phyloP scores from a whole-genome alignment of 495 filamentous ascomycete species.

The Penicillium turbatum region DNA sequence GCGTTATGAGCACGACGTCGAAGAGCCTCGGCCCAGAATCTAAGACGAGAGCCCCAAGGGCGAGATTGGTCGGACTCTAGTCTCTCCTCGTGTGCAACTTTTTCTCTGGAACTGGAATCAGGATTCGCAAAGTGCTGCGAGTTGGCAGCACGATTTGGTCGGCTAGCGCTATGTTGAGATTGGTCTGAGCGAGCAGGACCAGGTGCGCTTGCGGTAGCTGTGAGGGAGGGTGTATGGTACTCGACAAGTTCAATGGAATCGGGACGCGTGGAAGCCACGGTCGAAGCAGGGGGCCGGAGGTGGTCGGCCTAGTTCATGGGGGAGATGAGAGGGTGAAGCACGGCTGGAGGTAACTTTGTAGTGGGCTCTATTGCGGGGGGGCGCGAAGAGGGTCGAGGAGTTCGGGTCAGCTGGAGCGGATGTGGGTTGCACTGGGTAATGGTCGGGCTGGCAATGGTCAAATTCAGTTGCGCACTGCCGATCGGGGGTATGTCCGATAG shows the following conservation, averaged over 20 bases:
- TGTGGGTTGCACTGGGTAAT: slow-evolving; percentile 23
- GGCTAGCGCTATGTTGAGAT: neutral
- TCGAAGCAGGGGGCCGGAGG: slow-evolving; percentile 22
- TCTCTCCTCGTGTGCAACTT: slow-evolving; percentile 15
- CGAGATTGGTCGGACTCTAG: slow-evolving; percentile 5
- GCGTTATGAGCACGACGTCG: slow-evolving; percentile 22
- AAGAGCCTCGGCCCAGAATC: slow-evolving; percentile 41
- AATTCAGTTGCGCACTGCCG: neutral
- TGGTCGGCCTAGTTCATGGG: slow-evolving; percentile 17
- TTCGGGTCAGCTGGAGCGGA: slow-evolving; percentile 19
- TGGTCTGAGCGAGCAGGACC: slow-evolving; percentile 6
- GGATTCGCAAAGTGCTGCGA: slow-evolving; percentile 14
- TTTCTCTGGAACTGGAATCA: neutral
- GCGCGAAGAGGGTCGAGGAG: slow-evolving; percentile 13
- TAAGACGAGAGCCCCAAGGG: slow-evolving; percentile 24
- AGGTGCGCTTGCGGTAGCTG: slow-evolving; percentile 1
- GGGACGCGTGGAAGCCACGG: slow-evolving; percentile 25
- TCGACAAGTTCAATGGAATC: slow-evolving; percentile 39
- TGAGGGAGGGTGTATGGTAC: slow-evolving; percentile 25
- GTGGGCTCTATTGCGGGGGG: slow-evolving; percentile 18
- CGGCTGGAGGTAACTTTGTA: slow-evolving; percentile 6
- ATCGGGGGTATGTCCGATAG: neutral
- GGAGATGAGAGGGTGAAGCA: slow-evolving; percentile 8
- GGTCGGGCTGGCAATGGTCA: slow-evolving; percentile 15
- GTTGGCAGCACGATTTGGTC: slow-evolving; percentile 10